These are phyloP conservation scores for Brassica juncea DNA, from an alignment of 345 rosid species.

Conservation along the genomic window DNA sequence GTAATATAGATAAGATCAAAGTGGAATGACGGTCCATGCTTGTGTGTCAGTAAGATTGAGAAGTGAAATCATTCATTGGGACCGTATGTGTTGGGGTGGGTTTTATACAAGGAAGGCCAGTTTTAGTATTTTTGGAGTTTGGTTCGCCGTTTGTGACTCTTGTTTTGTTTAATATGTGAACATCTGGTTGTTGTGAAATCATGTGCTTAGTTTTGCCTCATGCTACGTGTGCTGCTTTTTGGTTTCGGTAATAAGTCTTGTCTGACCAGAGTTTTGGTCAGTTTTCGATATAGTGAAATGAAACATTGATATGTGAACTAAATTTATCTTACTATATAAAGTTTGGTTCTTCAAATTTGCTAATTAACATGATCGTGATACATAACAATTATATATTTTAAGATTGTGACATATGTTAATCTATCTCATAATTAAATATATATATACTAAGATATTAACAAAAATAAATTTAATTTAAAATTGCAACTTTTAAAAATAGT, in stretches of 20 bases:
- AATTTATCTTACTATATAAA: too few relatives aligned
- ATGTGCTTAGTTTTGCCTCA: slow-evolving; percentile 19
- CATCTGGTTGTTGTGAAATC: slow-evolving; percentile 34
- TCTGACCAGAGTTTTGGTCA: too few relatives aligned
- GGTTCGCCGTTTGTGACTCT: slow-evolving; percentile 38
- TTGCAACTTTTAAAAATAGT: too few relatives aligned
- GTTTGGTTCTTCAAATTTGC: too few relatives aligned
- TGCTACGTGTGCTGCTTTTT: slow-evolving; percentile 27
- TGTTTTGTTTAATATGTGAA: slow-evolving; percentile 27
- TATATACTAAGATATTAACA: too few relatives aligned
- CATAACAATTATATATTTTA: too few relatives aligned
- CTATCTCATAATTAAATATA: too few relatives aligned
- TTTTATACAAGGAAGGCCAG: slow-evolving; percentile 25
- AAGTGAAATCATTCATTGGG: slow-evolving; percentile 29
- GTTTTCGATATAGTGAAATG: too few relatives aligned
- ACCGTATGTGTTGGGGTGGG: slow-evolving; percentile 36
- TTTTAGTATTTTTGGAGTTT: slow-evolving; percentile 24
- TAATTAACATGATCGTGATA: too few relatives aligned
- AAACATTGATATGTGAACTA: too few relatives aligned
- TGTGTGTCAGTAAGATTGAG: slow-evolving; percentile 26
- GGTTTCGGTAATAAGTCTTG: not conserved
- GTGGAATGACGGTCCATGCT: slow-evolving; percentile 35
- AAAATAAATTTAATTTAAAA: too few relatives aligned
- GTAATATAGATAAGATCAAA: slow-evolving; percentile 33
- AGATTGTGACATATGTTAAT: too few relatives aligned